Percentiles rank a stretch among this genome's conserved stretches.
These are phyloP conservation scores for Saccharomycopsis sp. DNA, from an alignment of 805 yeast species.

Conservation along the genomic window DNA sequence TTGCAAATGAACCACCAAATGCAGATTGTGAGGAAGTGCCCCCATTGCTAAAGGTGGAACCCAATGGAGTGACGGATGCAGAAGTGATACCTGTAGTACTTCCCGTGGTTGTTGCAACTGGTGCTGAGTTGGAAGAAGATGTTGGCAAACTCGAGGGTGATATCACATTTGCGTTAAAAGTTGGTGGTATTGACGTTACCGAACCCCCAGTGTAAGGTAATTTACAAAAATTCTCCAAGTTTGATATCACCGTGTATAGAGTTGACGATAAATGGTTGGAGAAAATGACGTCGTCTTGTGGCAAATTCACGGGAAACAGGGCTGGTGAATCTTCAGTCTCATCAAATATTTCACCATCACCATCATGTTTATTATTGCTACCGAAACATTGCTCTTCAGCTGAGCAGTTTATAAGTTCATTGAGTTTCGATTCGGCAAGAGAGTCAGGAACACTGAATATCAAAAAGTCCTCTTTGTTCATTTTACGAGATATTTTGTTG, in stretches of 20 bases:
- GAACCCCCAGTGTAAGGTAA: slow-evolving; percentile 27
- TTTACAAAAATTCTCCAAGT: slow-evolving; percentile 32
- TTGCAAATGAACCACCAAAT: too few relatives aligned
- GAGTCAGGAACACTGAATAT: slow-evolving; percentile 7
- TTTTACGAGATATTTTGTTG: background rate
- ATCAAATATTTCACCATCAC: too few relatives aligned
- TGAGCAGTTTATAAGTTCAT: background rate
- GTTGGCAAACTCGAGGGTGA: too few relatives aligned
- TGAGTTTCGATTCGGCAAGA: slow-evolving; percentile 8
- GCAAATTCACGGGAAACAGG: slow-evolving; percentile 8
- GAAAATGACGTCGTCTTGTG: slow-evolving; percentile 7
- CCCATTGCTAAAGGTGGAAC: too few relatives aligned
- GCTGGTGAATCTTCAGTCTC: slow-evolving; percentile 8
- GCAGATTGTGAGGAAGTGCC: too few relatives aligned
- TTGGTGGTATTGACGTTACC: too few relatives aligned
- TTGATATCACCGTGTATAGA: slow-evolving; percentile 30
- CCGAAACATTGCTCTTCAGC: background rate
- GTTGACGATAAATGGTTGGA: slow-evolving; percentile 26
- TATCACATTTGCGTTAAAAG: too few relatives aligned
- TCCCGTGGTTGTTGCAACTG: slow-evolving; percentile 4
- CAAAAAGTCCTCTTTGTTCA: slow-evolving; percentile 4
- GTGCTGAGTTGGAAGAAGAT: too few relatives aligned
- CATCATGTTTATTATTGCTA: background rate
- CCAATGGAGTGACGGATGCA: too few relatives aligned
- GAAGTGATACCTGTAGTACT: too few relatives aligned